Evolutionary conservation across 2,329 filamentous ascomycete species (phyloP).

Genomic region (Fusarium metavorans): DNA sequence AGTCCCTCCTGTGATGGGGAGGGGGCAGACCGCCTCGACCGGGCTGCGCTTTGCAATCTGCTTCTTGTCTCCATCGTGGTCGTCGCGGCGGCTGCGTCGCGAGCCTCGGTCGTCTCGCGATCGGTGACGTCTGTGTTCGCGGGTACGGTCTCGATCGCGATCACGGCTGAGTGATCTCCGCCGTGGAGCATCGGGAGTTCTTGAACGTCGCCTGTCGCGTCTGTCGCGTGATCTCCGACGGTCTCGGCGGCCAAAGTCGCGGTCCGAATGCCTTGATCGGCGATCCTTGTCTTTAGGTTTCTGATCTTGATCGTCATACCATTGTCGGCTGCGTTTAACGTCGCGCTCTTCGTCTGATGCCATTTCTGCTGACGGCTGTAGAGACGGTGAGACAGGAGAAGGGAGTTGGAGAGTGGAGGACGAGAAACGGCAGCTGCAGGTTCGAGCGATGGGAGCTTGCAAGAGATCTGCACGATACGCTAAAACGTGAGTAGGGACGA

Average conservation of each 20-base stretch:
- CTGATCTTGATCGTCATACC: slow-evolving; percentile 37
- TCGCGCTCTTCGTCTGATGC: slow-evolving; percentile 42
- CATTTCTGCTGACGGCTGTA: slow-evolving; percentile 36
- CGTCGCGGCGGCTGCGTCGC: slow-evolving; percentile 41
- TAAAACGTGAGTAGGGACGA: slow-evolving; percentile 15
- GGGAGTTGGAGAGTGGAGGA: slow-evolving; percentile 21
- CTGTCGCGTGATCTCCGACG: slow-evolving; percentile 46
- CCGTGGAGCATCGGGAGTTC: slow-evolving; percentile 46
- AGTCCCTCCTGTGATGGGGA: slow-evolving; percentile 72
- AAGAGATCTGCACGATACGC: slow-evolving; percentile 24
- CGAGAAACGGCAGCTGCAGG: slow-evolving; percentile 5
- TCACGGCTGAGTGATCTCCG: slow-evolving; percentile 46
- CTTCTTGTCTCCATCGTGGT: slow-evolving; percentile 36
- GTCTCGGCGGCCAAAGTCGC: slow-evolving; percentile 41
- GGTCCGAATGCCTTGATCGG: slow-evolving; percentile 40
- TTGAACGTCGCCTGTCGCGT: slow-evolving; percentile 48
- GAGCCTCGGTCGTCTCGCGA: slow-evolving; percentile 50
- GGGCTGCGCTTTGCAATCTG: slow-evolving; percentile 41
- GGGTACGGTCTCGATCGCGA: slow-evolving; percentile 31
- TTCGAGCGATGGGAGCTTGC: not conserved
- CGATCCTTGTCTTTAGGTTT: slow-evolving; percentile 29
- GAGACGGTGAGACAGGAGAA: not conserved
- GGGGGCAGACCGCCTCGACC: slow-evolving; percentile 56
- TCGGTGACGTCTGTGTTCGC: slow-evolving; percentile 44
- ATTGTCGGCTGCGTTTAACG: slow-evolving; percentile 24